phyloP scores from a whole-genome alignment of 768 basidiomycete species.

The Tephrocybe rancida region DNA sequence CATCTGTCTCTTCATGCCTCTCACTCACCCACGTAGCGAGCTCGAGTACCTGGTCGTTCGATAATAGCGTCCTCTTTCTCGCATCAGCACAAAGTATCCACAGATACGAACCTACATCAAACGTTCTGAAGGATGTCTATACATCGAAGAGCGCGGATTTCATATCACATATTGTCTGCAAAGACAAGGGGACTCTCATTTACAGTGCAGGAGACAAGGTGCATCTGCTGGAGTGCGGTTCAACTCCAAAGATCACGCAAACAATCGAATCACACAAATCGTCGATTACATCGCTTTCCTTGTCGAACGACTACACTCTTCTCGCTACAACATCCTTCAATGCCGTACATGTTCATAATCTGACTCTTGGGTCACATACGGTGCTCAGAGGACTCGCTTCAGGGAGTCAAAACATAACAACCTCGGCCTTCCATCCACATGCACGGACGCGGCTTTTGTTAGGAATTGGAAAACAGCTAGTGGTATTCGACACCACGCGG shows the following conservation, averaged over 20 bases:
- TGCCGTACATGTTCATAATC: conserved; percentile 61
- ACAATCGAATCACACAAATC: conserved; percentile 56
- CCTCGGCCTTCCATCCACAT: conserved; percentile 67
- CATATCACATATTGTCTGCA: conserved; percentile 34
- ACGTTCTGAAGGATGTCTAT: conserved; percentile 47
- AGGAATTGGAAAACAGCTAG: conserved; percentile 49
- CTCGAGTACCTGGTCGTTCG: conserved; percentile 56
- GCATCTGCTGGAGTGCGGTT: conserved; percentile 50
- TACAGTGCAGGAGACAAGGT: conserved; percentile 49
- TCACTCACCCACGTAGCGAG: conserved; percentile 34
- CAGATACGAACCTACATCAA: conserved; percentile 52
- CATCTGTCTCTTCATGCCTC: conserved; percentile 41
- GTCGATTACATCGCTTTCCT: conserved; percentile 51
- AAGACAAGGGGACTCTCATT: conserved; percentile 44
- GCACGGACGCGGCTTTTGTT: conserved; percentile 62
- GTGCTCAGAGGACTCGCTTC: conserved; percentile 55
- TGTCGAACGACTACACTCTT: conserved; percentile 59
- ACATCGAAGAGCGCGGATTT: conserved; percentile 26
- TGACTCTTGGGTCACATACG: conserved; percentile 54
- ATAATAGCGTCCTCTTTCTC: conserved; percentile 58
- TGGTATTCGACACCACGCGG: conserved; percentile 65
- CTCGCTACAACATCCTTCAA: conserved; percentile 57
- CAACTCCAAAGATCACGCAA: conserved; percentile 41
- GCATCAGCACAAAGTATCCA: conserved; percentile 49
- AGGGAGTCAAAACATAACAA: conserved; percentile 36